phyloP scores from a whole-genome alignment of 176 grass and related monocot genomes.

The Luzula sylvatica region DNA sequence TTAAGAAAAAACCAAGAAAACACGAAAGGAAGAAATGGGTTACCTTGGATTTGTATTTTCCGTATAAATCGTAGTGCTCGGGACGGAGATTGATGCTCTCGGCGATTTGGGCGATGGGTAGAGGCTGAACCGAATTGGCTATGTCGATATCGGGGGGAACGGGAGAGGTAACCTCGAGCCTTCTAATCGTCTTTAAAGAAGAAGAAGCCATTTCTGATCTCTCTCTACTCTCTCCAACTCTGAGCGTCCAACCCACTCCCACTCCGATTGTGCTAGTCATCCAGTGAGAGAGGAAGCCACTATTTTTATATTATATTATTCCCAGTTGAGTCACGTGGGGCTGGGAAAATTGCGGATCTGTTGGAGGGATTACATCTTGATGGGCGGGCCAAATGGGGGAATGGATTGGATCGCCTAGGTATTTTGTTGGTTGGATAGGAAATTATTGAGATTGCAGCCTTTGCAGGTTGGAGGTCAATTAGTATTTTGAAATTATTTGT shows the following conservation, averaged over 20 bases:
- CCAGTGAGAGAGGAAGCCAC: neutral
- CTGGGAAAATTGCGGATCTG: no score
- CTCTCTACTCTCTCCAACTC: neutral
- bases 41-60: slow-evolving; percentile 98
- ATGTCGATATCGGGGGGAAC: slow-evolving; percentile 95
- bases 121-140: slow-evolving; percentile 81
- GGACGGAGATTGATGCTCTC: slow-evolving; percentile 54
- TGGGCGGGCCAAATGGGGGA: no score
- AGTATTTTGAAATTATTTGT: no score
- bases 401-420: no score
- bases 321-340: no score
- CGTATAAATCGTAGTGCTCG: slow-evolving; percentile 85
- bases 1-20: neutral
- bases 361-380: no score
- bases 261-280: neutral
- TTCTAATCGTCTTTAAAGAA: slow-evolving; percentile 56
- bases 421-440: no score
- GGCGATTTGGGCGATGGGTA: slow-evolving; percentile 61
- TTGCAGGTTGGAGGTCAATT: no score
- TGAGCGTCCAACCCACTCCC: neutral
- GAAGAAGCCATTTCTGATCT: slow-evolving; percentile 8
- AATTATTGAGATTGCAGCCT: no score
- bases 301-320: neutral
- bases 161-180: slow-evolving; percentile 61
- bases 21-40: neutral